These are phyloP conservation scores for Scopulariopsis brevicaulis DNA, from an alignment of 2,329 filamentous ascomycete species.

Conservation along the genomic window DNA sequence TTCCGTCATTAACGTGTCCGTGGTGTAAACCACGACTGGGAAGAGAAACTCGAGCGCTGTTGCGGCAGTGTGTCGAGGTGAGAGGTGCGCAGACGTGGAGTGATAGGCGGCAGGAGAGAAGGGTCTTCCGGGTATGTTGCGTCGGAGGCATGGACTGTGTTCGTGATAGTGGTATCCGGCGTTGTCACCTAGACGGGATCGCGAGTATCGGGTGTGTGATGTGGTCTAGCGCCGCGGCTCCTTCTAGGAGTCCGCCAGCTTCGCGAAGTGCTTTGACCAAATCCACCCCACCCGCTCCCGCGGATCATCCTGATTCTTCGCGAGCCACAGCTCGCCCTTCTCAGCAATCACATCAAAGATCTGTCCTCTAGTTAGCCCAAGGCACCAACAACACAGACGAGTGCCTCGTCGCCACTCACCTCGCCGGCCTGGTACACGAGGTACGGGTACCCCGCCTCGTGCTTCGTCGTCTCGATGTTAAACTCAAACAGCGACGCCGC, in stretches of 20 bases:
- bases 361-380: constrained; percentile 18
- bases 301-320: constrained; percentile 89
- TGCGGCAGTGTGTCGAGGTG: not conserved
- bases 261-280: constrained; percentile 96
- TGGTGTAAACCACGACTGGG: not conserved
- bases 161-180: too few species aligned
- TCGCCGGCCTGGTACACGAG: constrained; percentile 92
- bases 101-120: not conserved
- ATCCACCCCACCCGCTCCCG: constrained; percentile 83
- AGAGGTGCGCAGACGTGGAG: not conserved
- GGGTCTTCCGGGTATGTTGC: not conserved
- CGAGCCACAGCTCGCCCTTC: constrained; percentile 95
- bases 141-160: not conserved
- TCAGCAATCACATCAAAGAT: constrained; percentile 90
- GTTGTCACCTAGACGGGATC: not conserved
- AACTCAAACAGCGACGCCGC: constrained; percentile 94
- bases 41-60: not conserved
- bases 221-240: not conserved
- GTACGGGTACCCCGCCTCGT: constrained; percentile 92
- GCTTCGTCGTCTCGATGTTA: constrained; percentile 84
- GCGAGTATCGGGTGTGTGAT: not conserved
- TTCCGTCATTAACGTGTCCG: not conserved
- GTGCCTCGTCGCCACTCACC: constrained; percentile 30
- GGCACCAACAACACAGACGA: not conserved
- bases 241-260: constrained; percentile 38